Base-by-base conservation (phyloP, 2,329 filamentous ascomycete genomes). In the Penicillium sp. region DNA sequence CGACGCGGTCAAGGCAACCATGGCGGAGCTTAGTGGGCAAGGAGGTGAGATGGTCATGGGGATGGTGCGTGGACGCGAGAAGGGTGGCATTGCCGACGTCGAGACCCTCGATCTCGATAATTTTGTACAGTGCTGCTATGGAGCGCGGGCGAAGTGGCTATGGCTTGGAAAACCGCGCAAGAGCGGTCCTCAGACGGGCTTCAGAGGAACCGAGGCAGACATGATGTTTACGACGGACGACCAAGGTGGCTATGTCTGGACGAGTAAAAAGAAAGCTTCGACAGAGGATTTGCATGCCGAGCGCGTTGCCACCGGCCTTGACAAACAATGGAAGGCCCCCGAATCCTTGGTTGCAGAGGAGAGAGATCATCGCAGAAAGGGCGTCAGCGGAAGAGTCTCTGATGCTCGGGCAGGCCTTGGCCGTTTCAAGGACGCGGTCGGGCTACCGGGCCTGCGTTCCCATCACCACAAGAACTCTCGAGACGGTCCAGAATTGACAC, bases 21-120 rank as follows among this genome's bases (percentile, higher is more conserved):
- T 97, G 41, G 90, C 88, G 15, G 93, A 96, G 69, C 82, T 98
- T 33, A 89, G 89, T 58, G 92, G 93, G 12, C 95, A 96, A 67
- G 86, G 92, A 46, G 91, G 91, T 42, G 92, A 96, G 68, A 88
- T 96, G 73, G 86, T 96, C 41, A 89, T 95, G 77, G 91, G 89
- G n/a, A 95, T 95, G 77, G 90, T 95, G 5, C 87, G 85, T 33
- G 84, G 87, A 24, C 84, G 86, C 42, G 90, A 95, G 60, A 95
- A 95, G 70, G 89, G 85, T 48, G 89, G 89, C 3, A 91, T 97
- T 57, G 87, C 88, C 3, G 92, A 96, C 61, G 85, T 96, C 31
- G 93, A 98, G 72, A 97, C 91, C 0, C 77, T 89, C 8, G 90
- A 97, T 63, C 83, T 96, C 46, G 90, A 95, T 59, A 83, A 79